Conservation (phyloP, 2,329 filamentous ascomycete species). For the Monosporascus sp. region DNA sequence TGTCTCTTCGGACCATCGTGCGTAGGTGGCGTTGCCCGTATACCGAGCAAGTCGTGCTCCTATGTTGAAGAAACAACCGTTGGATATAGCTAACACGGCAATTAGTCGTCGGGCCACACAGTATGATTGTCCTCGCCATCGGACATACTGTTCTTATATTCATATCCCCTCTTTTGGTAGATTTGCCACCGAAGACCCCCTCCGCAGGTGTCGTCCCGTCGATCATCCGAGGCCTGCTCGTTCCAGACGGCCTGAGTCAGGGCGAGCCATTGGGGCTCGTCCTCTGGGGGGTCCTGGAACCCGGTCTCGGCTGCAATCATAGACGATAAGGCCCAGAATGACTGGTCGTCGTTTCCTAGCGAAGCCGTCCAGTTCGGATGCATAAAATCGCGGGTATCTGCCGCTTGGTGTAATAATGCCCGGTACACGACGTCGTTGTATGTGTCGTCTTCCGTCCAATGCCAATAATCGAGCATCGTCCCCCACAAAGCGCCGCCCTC, state of each 20-base stretch:
- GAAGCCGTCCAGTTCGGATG: conserved; percentile 35
- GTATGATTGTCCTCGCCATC: background rate
- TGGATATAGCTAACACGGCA: conserved; percentile 33
- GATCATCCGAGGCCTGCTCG: conserved; percentile 45
- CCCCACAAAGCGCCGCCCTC: conserved; percentile 48
- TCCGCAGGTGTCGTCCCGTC: conserved; percentile 53
- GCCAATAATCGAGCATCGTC: conserved; percentile 49
- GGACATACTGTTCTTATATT: conserved; percentile 37
- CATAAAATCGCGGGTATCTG: conserved; percentile 39
- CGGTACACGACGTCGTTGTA: conserved; percentile 43
- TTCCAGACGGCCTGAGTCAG: conserved; percentile 62
- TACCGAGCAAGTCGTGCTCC: conserved; percentile 57
- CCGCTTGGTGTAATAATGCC: conserved; percentile 41
- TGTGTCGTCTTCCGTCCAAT: conserved; percentile 46
- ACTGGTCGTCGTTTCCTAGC: conserved; percentile 51
- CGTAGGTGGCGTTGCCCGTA: conserved; percentile 59
- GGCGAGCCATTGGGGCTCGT: conserved; percentile 54
- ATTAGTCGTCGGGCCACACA: background rate
- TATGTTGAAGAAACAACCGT: conserved; percentile 44
- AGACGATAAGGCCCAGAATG: conserved; percentile 61
- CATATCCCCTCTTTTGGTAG: conserved; percentile 50
- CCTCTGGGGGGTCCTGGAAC: conserved; percentile 47
- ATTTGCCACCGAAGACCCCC: conserved; percentile 66
- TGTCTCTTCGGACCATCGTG: conserved; percentile 51
- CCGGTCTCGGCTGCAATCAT: conserved; percentile 57